phyloP scores from a whole-genome alignment of 2,329 filamentous ascomycete species.

The Nigrospora oryzae region DNA sequence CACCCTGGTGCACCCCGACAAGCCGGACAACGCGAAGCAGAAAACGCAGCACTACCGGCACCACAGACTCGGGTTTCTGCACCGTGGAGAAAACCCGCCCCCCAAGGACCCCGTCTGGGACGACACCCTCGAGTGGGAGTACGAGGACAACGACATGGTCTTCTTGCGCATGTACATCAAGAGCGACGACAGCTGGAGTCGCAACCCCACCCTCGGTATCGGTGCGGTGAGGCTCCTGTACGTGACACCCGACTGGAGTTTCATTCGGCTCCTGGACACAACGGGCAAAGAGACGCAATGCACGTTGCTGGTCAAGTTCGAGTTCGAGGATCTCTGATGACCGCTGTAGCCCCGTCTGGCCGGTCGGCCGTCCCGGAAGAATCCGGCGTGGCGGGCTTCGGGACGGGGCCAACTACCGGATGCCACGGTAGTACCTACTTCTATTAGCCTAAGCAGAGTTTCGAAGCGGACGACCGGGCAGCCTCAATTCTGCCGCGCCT shows the following conservation, averaged over 20 bases:
- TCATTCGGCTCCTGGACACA: conserved; percentile 57
- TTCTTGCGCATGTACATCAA: conserved; percentile 60
- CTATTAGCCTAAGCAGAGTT: neutral
- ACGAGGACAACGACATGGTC: conserved; percentile 56
- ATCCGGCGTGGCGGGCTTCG: too few relatives aligned
- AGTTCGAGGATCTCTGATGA: conserved; percentile 31
- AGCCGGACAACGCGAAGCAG: conserved; percentile 43
- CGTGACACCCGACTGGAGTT: conserved; percentile 46
- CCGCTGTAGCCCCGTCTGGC: too few relatives aligned
- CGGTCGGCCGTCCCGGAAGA: too few relatives aligned
- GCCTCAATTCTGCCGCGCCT: too few relatives aligned
- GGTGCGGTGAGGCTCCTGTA: conserved; percentile 53
- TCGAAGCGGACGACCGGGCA: too few relatives aligned
- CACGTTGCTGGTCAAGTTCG: conserved; percentile 52
- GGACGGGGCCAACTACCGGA: too few relatives aligned
- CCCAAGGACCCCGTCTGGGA: conserved; percentile 57
- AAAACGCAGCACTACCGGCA: conserved; percentile 55
- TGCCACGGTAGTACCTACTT: neutral
- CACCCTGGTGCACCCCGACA: conserved; percentile 50
- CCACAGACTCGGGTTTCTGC: conserved; percentile 48
- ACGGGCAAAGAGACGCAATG: conserved; percentile 57
- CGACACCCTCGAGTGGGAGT: conserved; percentile 59
- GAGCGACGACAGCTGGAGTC: conserved; percentile 53
- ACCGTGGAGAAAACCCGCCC: conserved; percentile 48
- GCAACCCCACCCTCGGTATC: conserved; percentile 55